A percentile compares a stretch with the other conserved stretches of the same genome.
phyloP scores from a whole-genome alignment of 2,329 filamentous ascomycete genomes.

The Raffaelea deltoideospora region DNA sequence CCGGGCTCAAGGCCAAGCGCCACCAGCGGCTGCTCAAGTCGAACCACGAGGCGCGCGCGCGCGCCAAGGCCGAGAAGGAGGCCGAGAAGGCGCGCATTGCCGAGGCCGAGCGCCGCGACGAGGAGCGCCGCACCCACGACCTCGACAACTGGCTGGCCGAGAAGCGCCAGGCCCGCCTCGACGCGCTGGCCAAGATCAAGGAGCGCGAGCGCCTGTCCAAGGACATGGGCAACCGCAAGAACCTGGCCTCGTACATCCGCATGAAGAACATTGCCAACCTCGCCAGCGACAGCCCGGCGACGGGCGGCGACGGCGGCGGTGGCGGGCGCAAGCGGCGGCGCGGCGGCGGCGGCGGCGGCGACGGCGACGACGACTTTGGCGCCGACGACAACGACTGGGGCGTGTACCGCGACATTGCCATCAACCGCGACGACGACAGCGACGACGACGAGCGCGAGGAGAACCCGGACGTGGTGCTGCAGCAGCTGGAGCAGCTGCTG shows the following conservation, averaged over 20 bases:
- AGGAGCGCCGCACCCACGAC: slow-evolving; percentile 69
- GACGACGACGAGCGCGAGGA: slow-evolving; percentile 90
- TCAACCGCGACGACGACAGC: slow-evolving; percentile 48
- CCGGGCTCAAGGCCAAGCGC: slow-evolving; percentile 78
- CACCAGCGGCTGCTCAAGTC: slow-evolving; percentile 88
- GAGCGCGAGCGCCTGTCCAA: slow-evolving; percentile 86
- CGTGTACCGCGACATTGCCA: slow-evolving; percentile 80
- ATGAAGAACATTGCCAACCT: slow-evolving; percentile 98
- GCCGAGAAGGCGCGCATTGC: slow-evolving; percentile 72
- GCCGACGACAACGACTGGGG: slow-evolving; percentile 98
- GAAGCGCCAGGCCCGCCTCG: slow-evolving; percentile 56
- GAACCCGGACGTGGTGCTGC: slow-evolving; percentile 60
- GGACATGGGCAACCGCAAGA: slow-evolving; percentile 92
- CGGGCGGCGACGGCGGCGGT: slow-evolving; percentile 9
- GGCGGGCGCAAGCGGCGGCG: slow-evolving; percentile 25
- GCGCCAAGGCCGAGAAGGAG: slow-evolving; percentile 94
- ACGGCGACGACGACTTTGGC: slow-evolving; percentile 86
- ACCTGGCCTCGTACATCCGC: slow-evolving; percentile 84
- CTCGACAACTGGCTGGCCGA: slow-evolving; percentile 79
- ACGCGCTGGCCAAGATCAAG: slow-evolving; percentile 69
- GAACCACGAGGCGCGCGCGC: slow-evolving; percentile 79
- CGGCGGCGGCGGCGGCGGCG: slow-evolving; percentile 85
- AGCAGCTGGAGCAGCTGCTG: slow-evolving; percentile 67
- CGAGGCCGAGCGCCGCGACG: slow-evolving; percentile 71
- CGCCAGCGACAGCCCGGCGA: slow-evolving; percentile 66